phyloP scores from a whole-genome alignment of 2,329 filamentous ascomycete genomes.

The Curvularia verruculosa region DNA sequence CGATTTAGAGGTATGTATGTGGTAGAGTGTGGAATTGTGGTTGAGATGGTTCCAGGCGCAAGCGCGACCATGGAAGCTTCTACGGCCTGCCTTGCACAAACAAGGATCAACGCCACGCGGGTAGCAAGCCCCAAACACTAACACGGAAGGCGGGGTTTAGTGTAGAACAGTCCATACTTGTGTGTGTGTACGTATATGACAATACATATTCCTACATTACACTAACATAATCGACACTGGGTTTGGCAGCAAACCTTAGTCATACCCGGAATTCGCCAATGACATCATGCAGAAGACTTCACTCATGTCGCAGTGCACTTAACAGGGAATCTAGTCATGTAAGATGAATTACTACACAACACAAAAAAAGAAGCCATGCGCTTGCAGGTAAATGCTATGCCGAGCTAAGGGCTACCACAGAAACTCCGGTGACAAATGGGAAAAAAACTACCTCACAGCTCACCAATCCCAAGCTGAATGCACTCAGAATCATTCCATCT shows the following conservation, averaged over 20 bases:
- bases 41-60: not conserved
- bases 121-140: not conserved
- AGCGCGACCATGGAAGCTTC: slow-evolving; percentile 14
- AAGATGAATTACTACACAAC: slow-evolving; percentile 16
- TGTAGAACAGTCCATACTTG: not conserved
- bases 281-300: not conserved
- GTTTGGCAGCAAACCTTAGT: not conserved
- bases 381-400: slow-evolving; percentile 17
- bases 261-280: not conserved
- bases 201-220: too few relatives aligned
- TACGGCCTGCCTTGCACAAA: slow-evolving; percentile 10
- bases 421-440: slow-evolving; percentile 11
- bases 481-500: slow-evolving; percentile 14
- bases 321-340: not conserved
- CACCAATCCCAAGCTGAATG: not conserved
- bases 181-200: too few relatives aligned
- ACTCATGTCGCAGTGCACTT: not conserved
- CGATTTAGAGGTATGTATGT: not conserved
- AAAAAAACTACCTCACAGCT: slow-evolving; percentile 10
- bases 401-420: slow-evolving; percentile 2
- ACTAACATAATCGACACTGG: not conserved
- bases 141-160: not conserved
- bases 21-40: not conserved
- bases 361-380: slow-evolving; percentile 12
- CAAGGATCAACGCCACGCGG: slow-evolving; percentile 9